phyloP scores from a whole-genome alignment of 306 rosid genomes.

The Amphicarpaea edgeworthii region DNA sequence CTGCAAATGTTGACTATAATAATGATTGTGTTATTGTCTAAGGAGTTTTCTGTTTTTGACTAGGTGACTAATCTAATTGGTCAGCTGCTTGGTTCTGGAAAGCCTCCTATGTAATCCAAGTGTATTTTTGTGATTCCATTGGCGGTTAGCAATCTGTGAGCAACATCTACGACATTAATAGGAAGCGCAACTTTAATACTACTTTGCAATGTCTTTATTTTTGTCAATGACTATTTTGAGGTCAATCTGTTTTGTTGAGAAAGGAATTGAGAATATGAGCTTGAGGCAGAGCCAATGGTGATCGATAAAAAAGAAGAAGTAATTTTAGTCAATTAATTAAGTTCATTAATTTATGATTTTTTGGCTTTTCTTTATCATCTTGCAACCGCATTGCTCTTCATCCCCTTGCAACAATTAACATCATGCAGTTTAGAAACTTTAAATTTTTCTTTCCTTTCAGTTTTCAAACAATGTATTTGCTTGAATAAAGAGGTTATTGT shows the following conservation, averaged over 20 bases:
- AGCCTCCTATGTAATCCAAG: conserved; percentile 65
- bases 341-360: neutral
- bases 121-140: conserved; percentile 19
- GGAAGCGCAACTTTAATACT: conserved; percentile 37
- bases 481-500: no score
- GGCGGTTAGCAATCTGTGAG: neutral
- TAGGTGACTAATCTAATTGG: conserved; percentile 90
- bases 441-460: no score
- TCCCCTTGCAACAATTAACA: no score
- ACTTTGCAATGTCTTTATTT: conserved; percentile 35
- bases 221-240: conserved; percentile 38
- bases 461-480: no score
- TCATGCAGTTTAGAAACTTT: no score
- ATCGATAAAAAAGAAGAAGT: conserved; percentile 39
- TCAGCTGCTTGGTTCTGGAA: conserved; percentile 84
- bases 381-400: neutral
- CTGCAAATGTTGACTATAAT: conserved; percentile 16
- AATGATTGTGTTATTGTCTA: conserved; percentile 11
- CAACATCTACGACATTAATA: neutral
- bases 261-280: conserved; percentile 31
- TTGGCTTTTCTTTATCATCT: conserved; percentile 12
- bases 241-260: conserved; percentile 32
- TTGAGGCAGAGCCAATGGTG: conserved; percentile 31
- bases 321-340: conserved; percentile 23
- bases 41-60: neutral